phyloP scores from a whole-genome alignment of 441 rosid species.

The Populus hybrid region DNA sequence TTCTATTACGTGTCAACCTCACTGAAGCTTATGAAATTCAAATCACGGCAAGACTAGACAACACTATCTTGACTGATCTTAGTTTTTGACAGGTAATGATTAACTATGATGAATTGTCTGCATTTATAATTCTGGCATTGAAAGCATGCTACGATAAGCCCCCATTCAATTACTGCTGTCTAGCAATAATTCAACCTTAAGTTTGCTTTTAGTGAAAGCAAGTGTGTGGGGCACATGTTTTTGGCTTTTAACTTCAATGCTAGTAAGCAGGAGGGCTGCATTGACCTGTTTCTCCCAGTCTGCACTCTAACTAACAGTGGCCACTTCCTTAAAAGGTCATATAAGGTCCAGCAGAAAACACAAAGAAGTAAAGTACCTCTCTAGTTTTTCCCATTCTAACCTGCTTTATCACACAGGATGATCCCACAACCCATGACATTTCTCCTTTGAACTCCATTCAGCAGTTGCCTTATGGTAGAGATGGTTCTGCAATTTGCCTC shows the following conservation, averaged over 20 bases:
- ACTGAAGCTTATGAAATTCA: not conserved
- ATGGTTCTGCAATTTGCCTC: too few relatives aligned
- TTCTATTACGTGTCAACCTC: not conserved
- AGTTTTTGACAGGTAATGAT: not conserved
- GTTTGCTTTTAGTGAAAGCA: constrained; percentile 19
- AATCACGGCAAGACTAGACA: not conserved
- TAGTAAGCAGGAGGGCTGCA: constrained; percentile 5
- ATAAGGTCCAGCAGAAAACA: not conserved
- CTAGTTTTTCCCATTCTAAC: not conserved
- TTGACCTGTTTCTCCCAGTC: constrained; percentile 19
- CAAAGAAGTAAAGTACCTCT: not conserved
- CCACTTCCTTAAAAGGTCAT: not conserved
- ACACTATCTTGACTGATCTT: not conserved
- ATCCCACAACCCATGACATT: not conserved
- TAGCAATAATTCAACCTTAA: constrained; percentile 7
- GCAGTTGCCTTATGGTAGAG: not conserved
- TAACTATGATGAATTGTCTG: not conserved
- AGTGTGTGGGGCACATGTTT: not conserved
- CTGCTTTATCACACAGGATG: not conserved
- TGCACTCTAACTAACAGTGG: not conserved
- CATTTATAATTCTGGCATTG: not conserved
- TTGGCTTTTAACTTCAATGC: not conserved
- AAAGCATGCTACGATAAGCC: constrained; percentile 1
- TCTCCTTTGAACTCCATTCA: not conserved
- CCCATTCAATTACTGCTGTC: not conserved